Conservation (phyloP, 805 yeast species). For the Suhomyces faveliae region DNA sequence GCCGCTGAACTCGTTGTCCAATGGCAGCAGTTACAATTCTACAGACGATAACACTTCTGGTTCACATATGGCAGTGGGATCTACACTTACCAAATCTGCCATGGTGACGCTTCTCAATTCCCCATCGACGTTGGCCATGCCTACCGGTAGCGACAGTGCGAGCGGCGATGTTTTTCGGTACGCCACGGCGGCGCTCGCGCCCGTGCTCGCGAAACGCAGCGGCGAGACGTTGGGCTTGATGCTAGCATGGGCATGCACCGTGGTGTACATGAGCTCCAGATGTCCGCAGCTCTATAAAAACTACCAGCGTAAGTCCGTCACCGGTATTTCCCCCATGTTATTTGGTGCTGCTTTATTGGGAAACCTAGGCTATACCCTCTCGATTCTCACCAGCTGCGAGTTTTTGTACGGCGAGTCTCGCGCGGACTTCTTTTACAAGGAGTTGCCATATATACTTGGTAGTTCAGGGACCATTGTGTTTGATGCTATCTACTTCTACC, state of each 20-base stretch:
- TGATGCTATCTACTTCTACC: slow-evolving; percentile 70
- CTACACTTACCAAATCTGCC: slow-evolving; percentile 5
- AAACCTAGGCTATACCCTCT: slow-evolving; percentile 70
- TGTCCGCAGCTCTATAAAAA: slow-evolving; percentile 83
- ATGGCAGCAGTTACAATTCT: slow-evolving; percentile 14
- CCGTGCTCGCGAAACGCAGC: not conserved
- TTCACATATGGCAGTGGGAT: slow-evolving; percentile 6
- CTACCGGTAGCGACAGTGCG: too few species aligned
- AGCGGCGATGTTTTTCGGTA: not conserved
- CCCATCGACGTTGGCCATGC: slow-evolving; percentile 13
- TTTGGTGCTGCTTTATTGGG: slow-evolving; percentile 79
- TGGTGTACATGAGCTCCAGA: slow-evolving; percentile 72
- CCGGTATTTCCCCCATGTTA: slow-evolving; percentile 78
- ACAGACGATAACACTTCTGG: slow-evolving; percentile 7
- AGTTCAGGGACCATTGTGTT: slow-evolving; percentile 82
- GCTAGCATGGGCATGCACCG: slow-evolving; percentile 79
- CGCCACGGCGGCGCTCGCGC: not conserved
- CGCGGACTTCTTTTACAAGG: slow-evolving; percentile 54
- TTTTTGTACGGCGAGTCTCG: slow-evolving; percentile 37
- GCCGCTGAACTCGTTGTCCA: slow-evolving; percentile 5
- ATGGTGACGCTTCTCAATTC: slow-evolving; percentile 14
- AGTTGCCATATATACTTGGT: slow-evolving; percentile 80
- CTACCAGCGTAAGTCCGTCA: slow-evolving; percentile 74
- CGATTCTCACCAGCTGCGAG: slow-evolving; percentile 66
- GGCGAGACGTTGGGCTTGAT: slow-evolving; percentile 11